phyloP scores from a whole-genome alignment of 139 green algal genomes.

The Ulvella scutata region DNA sequence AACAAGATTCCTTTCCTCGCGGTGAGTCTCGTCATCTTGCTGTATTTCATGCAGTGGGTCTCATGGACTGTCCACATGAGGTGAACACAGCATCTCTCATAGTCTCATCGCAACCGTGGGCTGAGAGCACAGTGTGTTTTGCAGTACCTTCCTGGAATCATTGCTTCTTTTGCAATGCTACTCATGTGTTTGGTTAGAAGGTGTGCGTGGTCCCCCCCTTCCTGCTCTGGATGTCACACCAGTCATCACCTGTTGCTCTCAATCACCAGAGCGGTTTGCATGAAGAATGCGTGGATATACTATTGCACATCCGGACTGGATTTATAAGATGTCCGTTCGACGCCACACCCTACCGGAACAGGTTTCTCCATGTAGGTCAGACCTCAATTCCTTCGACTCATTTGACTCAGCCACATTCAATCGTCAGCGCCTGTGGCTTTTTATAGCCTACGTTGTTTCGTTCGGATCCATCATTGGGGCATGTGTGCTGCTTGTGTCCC shows the following conservation, averaged over 20 bases:
- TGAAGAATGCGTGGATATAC: conserved; percentile 14
- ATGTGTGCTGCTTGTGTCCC: conserved; percentile 56
- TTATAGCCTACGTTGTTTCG: conserved; percentile 73
- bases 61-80: too few species aligned
- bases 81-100: too few species aligned
- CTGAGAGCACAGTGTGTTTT: too few species aligned
- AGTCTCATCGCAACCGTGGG: too few species aligned
- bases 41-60: too few species aligned
- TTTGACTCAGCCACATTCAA: conserved; percentile 19
- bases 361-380: conserved; percentile 10
- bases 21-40: conserved; percentile 11
- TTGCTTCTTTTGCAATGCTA: conserved; percentile 66
- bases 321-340: too few species aligned
- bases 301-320: background rate
- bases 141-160: conserved; percentile 73
- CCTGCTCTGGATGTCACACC: background rate
- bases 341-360: background rate
- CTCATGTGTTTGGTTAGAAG: conserved; percentile 79
- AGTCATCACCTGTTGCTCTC: background rate
- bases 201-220: conserved; percentile 1
- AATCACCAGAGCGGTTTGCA: background rate
- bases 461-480: conserved; percentile 42
- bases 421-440: conserved; percentile 64
- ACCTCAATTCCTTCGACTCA: background rate
- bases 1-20: conserved; percentile 54